Conservation (phyloP, 805 yeast genomes). For the Ogataea saltuana region DNA sequence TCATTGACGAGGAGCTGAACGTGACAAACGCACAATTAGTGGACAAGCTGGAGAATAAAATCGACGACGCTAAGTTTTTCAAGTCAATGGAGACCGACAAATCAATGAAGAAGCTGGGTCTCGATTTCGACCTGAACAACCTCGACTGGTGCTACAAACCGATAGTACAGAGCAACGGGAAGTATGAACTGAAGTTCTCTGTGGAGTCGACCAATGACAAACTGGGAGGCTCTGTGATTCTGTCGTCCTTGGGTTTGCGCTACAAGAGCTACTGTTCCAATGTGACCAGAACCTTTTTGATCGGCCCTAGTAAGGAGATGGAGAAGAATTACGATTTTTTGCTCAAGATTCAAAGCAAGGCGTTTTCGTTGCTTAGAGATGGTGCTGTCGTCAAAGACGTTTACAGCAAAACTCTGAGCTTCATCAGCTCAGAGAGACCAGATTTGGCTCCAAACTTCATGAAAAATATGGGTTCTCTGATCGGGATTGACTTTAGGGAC, state of each 20-base stretch:
- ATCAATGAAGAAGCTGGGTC: slow-evolving; percentile 53
- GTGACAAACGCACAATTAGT: slow-evolving; percentile 72
- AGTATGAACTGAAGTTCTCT: slow-evolving; percentile 79
- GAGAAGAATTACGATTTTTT: slow-evolving; percentile 78
- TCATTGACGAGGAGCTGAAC: slow-evolving; percentile 82
- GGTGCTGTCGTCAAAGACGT: slow-evolving; percentile 70
- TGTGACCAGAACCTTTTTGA: slow-evolving; percentile 81
- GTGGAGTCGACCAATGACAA: slow-evolving; percentile 71
- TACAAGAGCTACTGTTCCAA: slow-evolving; percentile 89
- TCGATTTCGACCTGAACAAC: slow-evolving; percentile 71
- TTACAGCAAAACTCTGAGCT: slow-evolving; percentile 62
- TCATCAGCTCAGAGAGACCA: slow-evolving; percentile 61
- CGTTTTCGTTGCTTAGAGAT: slow-evolving; percentile 59
- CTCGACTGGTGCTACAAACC: slow-evolving; percentile 96
- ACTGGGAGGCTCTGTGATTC: slow-evolving; percentile 74
- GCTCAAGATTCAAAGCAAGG: slow-evolving; percentile 64
- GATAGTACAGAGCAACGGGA: slow-evolving; percentile 83
- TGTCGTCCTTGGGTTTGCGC: slow-evolving; percentile 82
- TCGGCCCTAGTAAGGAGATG: slow-evolving; percentile 82
- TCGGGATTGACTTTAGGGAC: slow-evolving; percentile 89
- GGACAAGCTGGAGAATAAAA: slow-evolving; percentile 75
- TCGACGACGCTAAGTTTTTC: slow-evolving; percentile 76
- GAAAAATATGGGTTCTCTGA: slow-evolving; percentile 82
- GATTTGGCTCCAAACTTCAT: slow-evolving; percentile 65
- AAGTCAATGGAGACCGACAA: slow-evolving; percentile 48